Percentiles rank a stretch among this genome's conserved stretches.
Evolutionary conservation across 1,139 yeast species (phyloP).

Genomic region (Arxiozyma bovina): DNA sequence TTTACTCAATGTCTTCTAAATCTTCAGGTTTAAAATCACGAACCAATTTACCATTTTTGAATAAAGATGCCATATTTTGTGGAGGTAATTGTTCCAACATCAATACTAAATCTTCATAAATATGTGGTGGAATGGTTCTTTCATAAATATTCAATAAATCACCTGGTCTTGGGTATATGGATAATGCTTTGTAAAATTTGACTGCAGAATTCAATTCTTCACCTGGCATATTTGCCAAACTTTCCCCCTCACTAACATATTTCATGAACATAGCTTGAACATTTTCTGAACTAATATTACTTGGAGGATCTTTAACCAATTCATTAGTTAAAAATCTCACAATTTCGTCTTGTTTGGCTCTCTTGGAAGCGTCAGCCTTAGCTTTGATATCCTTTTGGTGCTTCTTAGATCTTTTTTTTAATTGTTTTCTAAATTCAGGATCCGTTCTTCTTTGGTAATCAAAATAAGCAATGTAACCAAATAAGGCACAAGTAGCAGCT

Average conservation of each 20-base stretch:
- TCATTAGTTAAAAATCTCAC: constrained; percentile 56
- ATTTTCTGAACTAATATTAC: constrained; percentile 49
- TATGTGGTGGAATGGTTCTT: constrained; percentile 72
- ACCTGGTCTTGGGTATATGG: constrained; percentile 90
- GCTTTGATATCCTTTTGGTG: constrained; percentile 50
- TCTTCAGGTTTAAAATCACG: neutral
- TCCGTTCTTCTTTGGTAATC: constrained; percentile 86
- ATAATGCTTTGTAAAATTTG: constrained; percentile 88
- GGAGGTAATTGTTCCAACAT: constrained; percentile 91
- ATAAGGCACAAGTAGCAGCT: constrained; percentile 44
- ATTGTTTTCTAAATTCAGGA: constrained; percentile 66
- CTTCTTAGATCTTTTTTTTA: constrained; percentile 54
- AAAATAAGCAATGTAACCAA: constrained; percentile 79
- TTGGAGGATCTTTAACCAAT: constrained; percentile 66
- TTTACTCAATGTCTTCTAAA: neutral
- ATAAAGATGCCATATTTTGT: constrained; percentile 60
- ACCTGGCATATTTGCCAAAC: constrained; percentile 47
- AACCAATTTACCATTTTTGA: constrained; percentile 36
- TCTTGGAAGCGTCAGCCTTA: constrained; percentile 50
- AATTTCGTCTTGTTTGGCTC: constrained; percentile 51
- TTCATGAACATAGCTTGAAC: constrained; percentile 57
- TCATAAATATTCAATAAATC: constrained; percentile 84
- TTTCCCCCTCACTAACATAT: constrained; percentile 81
- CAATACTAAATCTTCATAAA: constrained; percentile 73
- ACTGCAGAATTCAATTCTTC: constrained; percentile 72